Evolutionary conservation across 2,329 filamentous ascomycete genomes (phyloP).

Genomic region (Penicillium sp.): DNA sequence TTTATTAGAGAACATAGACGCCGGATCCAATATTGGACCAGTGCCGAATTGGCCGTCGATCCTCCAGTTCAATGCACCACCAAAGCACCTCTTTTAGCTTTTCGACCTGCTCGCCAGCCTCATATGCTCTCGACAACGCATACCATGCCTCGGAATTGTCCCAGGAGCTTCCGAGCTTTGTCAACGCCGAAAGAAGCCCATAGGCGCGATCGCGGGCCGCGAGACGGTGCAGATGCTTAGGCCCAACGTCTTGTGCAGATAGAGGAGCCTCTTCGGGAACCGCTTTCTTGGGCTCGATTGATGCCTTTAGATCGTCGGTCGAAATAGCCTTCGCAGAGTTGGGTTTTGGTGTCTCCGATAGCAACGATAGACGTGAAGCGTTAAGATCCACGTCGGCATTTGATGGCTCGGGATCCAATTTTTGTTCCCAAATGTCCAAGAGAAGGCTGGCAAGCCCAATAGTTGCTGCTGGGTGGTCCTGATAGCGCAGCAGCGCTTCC

Average conservation of each 20-base stretch:
- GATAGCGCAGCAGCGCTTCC: constrained; percentile 72
- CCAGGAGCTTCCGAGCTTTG: constrained; percentile 83
- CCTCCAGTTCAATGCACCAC: constrained; percentile 97
- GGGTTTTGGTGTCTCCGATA: constrained; percentile 22
- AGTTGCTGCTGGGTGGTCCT: constrained; percentile 76
- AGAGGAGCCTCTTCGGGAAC: constrained; percentile 3
- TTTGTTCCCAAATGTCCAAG: constrained; percentile 73
- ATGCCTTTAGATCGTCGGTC: constrained; percentile 20
- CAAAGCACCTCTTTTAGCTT: constrained; percentile 91
- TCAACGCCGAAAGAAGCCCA: constrained; percentile 75
- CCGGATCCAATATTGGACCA: constrained; percentile 71
- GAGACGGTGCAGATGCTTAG: constrained; percentile 76
- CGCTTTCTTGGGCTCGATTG: constrained; percentile 5
- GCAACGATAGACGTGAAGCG: constrained; percentile 25
- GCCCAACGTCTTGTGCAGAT: constrained; percentile 46
- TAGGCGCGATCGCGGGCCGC: constrained; percentile 87
- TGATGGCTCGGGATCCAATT: constrained; percentile 34
- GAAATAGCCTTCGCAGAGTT: constrained; percentile 22
- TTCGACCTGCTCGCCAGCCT: constrained; percentile 78
- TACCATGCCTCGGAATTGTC: constrained; percentile 94
- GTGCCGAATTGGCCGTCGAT: constrained; percentile 71
- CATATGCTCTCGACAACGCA: constrained; percentile 78
- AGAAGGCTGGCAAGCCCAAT: constrained; percentile 81
- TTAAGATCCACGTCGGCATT: constrained; percentile 30
- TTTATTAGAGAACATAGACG: constrained; percentile 60